Evolutionary conservation across 1,139 yeast genomes (phyloP).

Genomic region (Saccharomyces pastorianus): DNA sequence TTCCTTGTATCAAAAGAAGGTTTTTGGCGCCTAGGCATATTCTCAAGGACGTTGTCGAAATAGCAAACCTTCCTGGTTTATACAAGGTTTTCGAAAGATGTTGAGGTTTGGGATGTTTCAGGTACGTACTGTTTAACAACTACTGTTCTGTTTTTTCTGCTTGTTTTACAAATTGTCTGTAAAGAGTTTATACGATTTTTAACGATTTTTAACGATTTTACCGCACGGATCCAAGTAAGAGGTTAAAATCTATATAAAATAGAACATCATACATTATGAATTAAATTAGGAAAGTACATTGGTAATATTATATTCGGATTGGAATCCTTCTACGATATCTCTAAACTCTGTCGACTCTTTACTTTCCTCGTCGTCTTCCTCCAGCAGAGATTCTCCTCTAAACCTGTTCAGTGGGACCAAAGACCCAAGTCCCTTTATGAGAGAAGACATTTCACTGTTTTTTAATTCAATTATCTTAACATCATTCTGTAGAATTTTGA

Average conservation of each 20-base stretch:
- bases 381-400: slow-evolving; percentile 5
- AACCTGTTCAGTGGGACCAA: slow-evolving; percentile 6
- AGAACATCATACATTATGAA: no score
- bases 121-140: no score
- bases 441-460: slow-evolving; percentile 13
- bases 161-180: no score
- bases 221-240: no score
- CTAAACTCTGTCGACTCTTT: slow-evolving; percentile 14
- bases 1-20: slow-evolving; percentile 57
- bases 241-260: no score
- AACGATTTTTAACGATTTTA: no score
- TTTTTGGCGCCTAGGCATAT: slow-evolving; percentile 58
- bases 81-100: slow-evolving; percentile 92
- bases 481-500: slow-evolving; percentile 26
- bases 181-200: no score
- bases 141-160: no score
- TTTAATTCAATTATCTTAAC: slow-evolving; percentile 15
- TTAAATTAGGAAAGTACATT: background rate
- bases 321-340: slow-evolving; percentile 19
- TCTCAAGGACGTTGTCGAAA: slow-evolving; percentile 55
- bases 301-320: slow-evolving; percentile 15
- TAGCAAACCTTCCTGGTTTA: slow-evolving; percentile 86
- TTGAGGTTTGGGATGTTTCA: slow-evolving; percentile 24
- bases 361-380: slow-evolving; percentile 8
- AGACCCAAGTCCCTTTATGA: slow-evolving; percentile 16